phyloP scores from a whole-genome alignment of 2,329 filamentous ascomycete species.

The Metarhizium brunneum region DNA sequence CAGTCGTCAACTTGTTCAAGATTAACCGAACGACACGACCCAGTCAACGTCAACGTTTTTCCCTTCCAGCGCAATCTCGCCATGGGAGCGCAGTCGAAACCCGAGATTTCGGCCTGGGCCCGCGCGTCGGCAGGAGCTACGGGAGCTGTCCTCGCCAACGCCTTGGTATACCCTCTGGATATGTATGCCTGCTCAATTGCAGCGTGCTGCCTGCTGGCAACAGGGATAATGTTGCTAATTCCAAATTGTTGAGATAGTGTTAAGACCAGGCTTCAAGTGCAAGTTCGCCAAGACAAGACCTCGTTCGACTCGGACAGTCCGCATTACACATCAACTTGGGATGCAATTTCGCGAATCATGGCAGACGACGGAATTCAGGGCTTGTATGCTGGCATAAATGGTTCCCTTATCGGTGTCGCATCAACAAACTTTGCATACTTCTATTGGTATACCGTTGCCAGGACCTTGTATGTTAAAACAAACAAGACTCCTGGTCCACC shows the following conservation, averaged over 20 bases:
- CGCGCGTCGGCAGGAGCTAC: conserved; percentile 85
- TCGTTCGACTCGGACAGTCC: conserved; percentile 35
- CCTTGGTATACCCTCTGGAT: conserved; percentile 90
- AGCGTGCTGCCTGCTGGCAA: background rate
- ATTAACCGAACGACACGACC: background rate
- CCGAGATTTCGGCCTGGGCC: conserved; percentile 80
- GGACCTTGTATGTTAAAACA: conserved; percentile 65
- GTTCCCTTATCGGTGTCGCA: conserved; percentile 80
- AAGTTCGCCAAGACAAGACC: conserved; percentile 57
- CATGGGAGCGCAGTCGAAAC: conserved; percentile 54
- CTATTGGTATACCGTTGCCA: conserved; percentile 93
- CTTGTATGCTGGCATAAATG: conserved; percentile 81
- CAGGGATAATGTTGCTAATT: background rate
- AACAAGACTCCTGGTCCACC: conserved; percentile 35
- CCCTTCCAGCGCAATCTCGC: too few species aligned
- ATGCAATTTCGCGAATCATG: conserved; percentile 79
- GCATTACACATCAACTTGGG: conserved; percentile 80
- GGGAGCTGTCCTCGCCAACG: conserved; percentile 89
- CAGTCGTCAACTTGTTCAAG: background rate
- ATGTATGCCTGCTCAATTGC: conserved; percentile 53
- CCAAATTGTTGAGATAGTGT: conserved; percentile 46
- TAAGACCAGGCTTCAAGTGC: conserved; percentile 92
- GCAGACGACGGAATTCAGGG: conserved; percentile 71
- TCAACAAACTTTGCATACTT: conserved; percentile 99
- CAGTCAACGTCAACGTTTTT: background rate